A percentile compares a stretch with the other conserved stretches of the same genome.
These are phyloP conservation scores for Teratosphaeria nubilosa DNA, from an alignment of 2,329 filamentous ascomycete genomes.

Conservation along the genomic window DNA sequence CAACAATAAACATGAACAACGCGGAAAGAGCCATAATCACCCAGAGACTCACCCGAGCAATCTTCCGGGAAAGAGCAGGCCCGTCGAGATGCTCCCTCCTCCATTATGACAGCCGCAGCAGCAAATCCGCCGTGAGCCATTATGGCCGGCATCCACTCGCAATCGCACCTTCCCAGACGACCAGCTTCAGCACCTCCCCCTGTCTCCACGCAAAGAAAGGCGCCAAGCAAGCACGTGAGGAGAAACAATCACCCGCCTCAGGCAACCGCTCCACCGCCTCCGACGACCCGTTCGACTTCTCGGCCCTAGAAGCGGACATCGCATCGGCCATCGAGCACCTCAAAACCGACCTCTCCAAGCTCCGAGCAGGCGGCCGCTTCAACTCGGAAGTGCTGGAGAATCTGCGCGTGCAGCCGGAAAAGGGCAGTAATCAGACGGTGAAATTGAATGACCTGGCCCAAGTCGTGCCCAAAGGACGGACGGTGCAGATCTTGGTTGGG, in stretches of 20 bases:
- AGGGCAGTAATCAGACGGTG: constrained; percentile 40
- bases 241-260: constrained; percentile 8
- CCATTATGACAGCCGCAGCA: neutral
- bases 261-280: constrained; percentile 8
- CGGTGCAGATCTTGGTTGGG: constrained; percentile 51
- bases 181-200: constrained; percentile 35
- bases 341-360: constrained; percentile 51
- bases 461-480: constrained; percentile 54
- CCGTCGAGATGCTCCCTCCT: neutral
- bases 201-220: constrained; percentile 40
- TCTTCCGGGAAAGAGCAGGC: neutral
- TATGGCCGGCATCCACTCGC: too few species aligned
- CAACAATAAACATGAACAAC: neutral
- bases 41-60: neutral
- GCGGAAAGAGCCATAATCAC: neutral
- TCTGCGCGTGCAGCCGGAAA: constrained; percentile 49
- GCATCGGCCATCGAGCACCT: constrained; percentile 45
- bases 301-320: constrained; percentile 47
- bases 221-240: constrained; percentile 39
- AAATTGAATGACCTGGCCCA: constrained; percentile 55
- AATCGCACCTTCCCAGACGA: neutral
- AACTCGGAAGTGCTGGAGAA: constrained; percentile 53
- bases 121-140: constrained; percentile 4
- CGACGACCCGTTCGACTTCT: constrained; percentile 53
- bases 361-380: constrained; percentile 52